Evolutionary conservation across 1,284 basidiomycete genomes (phyloP).

Genomic region (Sanghuangporus weigelae): DNA sequence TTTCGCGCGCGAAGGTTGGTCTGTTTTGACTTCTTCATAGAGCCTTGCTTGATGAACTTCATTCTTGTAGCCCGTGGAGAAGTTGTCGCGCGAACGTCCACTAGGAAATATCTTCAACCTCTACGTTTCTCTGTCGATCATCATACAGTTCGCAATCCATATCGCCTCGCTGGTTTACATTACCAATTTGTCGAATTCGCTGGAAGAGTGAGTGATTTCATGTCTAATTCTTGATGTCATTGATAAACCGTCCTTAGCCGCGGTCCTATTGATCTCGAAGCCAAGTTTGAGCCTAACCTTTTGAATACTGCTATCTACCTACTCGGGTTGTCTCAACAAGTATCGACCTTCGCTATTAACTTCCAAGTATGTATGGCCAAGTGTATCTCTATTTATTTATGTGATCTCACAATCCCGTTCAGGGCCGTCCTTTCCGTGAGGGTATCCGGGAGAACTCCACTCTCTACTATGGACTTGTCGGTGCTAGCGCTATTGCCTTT

Average conservation of each 20-base stretch:
- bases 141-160: conserved; percentile 89
- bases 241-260: conserved; percentile 39
- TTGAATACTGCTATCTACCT: conserved; percentile 95
- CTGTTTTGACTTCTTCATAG: background rate
- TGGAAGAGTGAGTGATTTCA: conserved; percentile 63
- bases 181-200: conserved; percentile 71
- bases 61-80: conserved; percentile 73
- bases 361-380: conserved; percentile 58
- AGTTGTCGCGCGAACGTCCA: conserved; percentile 85
- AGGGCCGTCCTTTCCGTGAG: conserved; percentile 94
- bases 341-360: conserved; percentile 95
- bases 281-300: conserved; percentile 89
- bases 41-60: background rate
- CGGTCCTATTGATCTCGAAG: conserved; percentile 84
- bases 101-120: conserved; percentile 94
- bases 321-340: conserved; percentile 89
- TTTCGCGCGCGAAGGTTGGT: conserved; percentile 87
- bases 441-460: conserved; percentile 91
- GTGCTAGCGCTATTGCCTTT: conserved; percentile 84
- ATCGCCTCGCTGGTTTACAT: conserved; percentile 88
- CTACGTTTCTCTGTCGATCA: conserved; percentile 86
- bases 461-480: conserved; percentile 86
- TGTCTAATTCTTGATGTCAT: background rate
- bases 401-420: background rate
- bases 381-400: background rate